Evolutionary conservation across 78 protist species (phyloP).

Genomic region (Dictyostelium capitatum): DNA sequence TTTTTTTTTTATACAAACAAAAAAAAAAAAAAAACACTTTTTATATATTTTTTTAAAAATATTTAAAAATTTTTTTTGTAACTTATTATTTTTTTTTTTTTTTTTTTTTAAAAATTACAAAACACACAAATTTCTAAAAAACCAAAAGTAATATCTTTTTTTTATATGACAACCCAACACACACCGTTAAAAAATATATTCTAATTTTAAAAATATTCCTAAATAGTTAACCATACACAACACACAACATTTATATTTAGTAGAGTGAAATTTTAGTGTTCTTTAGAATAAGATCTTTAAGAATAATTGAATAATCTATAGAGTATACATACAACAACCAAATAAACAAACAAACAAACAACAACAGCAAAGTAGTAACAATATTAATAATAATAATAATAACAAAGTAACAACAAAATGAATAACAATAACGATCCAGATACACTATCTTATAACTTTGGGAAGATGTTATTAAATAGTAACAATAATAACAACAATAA

Average conservation of each 20-base stretch:
- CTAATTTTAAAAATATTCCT: not conserved
- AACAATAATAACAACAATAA: too few relatives aligned
- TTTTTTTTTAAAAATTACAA: too few relatives aligned
- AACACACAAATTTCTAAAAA: too few relatives aligned
- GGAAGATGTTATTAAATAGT: not conserved
- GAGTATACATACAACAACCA: not conserved
- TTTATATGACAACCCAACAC: too few relatives aligned
- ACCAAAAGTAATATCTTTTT: too few relatives aligned
- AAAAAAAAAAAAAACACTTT: too few relatives aligned
- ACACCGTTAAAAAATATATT: not conserved
- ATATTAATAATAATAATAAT: not conserved
- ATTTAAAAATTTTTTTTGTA: too few relatives aligned
- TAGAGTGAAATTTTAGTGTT: conserved; percentile 10
- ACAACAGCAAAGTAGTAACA: not conserved
- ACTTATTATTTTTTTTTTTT: too few relatives aligned
- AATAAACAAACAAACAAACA: not conserved
- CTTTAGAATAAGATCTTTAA: conserved; percentile 41
- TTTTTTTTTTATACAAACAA: too few relatives aligned
- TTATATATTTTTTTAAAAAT: too few relatives aligned
- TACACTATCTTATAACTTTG: not conserved
- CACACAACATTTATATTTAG: not conserved
- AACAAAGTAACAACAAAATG: not conserved
- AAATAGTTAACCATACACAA: not conserved
- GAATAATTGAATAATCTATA: not conserved
- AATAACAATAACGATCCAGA: not conserved